These are phyloP conservation scores for Coemansia erecta DNA, from an alignment of 192 early-diverging fungal genomes.

Conservation along the genomic window DNA sequence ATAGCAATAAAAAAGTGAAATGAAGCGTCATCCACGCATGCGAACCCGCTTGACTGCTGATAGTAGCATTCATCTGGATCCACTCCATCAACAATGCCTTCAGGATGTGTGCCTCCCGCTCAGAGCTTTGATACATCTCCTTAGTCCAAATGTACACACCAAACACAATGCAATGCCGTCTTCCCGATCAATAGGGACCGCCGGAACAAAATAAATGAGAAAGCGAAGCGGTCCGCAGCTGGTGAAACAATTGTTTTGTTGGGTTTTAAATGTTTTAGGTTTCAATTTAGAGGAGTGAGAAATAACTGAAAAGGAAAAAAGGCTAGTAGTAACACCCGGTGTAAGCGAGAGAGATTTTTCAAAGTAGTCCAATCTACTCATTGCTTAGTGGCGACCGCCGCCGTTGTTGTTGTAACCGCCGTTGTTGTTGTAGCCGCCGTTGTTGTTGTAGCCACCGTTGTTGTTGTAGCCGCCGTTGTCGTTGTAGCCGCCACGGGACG, in stretches of 20 bases:
- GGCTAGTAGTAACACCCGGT: background rate
- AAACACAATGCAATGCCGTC: no score
- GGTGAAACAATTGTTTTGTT: background rate
- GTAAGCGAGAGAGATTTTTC: background rate
- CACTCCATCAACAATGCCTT: no score
- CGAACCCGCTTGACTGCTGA: no score
- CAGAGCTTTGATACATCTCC: no score
- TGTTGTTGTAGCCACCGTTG: background rate
- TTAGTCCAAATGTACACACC: no score
- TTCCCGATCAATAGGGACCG: no score
- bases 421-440: background rate
- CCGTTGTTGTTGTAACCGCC: background rate
- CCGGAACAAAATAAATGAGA: no score
- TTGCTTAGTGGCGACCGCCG: background rate
- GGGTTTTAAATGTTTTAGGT: slow-evolving; percentile 1
- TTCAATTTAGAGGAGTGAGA: slow-evolving; percentile 4
- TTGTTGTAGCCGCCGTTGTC: background rate
- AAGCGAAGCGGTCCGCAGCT: background rate
- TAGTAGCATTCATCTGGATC: no score
- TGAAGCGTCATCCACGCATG: no score
- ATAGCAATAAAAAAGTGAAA: no score
- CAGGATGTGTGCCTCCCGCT: no score
- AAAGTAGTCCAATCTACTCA: background rate
- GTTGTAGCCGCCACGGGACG: slow-evolving; percentile 1
- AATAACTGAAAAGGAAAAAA: background rate